Evolutionary conservation across 2,329 filamentous ascomycete genomes (phyloP).

Genomic region (Trichoderma simmonsii): DNA sequence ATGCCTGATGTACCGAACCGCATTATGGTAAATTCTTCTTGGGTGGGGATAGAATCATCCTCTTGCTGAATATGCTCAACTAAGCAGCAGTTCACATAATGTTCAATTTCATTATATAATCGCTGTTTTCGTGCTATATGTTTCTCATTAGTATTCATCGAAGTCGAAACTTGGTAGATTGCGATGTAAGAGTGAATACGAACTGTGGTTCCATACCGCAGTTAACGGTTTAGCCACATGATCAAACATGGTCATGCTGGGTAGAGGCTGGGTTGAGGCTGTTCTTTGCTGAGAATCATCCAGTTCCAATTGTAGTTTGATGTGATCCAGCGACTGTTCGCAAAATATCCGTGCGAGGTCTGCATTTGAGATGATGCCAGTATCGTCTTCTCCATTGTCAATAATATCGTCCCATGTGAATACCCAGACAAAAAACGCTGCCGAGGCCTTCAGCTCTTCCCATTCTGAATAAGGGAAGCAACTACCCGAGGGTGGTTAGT

Average conservation of each 20-base stretch:
- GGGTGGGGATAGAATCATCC: not conserved
- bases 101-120: not conserved
- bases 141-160: not conserved
- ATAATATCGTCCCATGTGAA: constrained; percentile 10
- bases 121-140: not conserved
- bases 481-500: not conserved
- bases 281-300: not conserved
- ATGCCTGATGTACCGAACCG: constrained; percentile 8
- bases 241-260: constrained; percentile 1
- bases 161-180: no score
- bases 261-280: no score
- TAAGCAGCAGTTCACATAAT: not conserved
- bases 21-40: not conserved
- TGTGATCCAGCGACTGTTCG: not conserved
- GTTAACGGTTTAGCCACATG: not conserved
- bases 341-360: not conserved
- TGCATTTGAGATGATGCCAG: not conserved
- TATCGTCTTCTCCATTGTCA: not conserved
- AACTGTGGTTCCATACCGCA: not conserved
- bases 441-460: not conserved
- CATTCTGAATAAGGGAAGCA: not conserved
- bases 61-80: not conserved
- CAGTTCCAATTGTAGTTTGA: not conserved
- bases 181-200: not conserved
- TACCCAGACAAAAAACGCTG: constrained; percentile 3